A percentile compares a stretch with the other conserved stretches of the same genome.
phyloP scores from a whole-genome alignment of 495 filamentous ascomycete species.

The Hypomontagnella monticulosa region DNA sequence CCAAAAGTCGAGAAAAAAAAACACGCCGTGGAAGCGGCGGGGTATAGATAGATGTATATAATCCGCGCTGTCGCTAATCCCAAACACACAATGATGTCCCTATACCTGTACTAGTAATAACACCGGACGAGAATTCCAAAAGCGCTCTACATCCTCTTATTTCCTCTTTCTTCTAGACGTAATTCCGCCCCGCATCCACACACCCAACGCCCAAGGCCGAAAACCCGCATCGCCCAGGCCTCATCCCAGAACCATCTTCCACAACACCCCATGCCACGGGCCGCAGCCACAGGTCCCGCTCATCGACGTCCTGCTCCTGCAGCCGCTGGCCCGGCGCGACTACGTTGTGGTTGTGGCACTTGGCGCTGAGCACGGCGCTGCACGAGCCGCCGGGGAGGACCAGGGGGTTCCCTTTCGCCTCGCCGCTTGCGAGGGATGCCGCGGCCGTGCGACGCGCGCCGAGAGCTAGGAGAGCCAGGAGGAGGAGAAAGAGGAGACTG shows the following conservation, averaged over 20 bases:
- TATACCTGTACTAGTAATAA: too few relatives aligned
- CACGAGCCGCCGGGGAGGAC: slow-evolving; percentile 50
- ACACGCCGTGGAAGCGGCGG: too few relatives aligned
- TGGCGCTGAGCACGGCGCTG: slow-evolving; percentile 54
- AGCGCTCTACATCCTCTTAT: too few relatives aligned
- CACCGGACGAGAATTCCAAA: too few relatives aligned
- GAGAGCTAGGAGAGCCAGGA: slow-evolving; percentile 43
- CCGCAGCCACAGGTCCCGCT: slow-evolving; percentile 39
- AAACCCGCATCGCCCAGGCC: slow-evolving; percentile 53
- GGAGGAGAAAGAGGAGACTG: slow-evolving; percentile 45
- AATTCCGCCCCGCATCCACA: slow-evolving; percentile 50
- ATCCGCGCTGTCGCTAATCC: too few relatives aligned
- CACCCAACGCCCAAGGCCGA: slow-evolving; percentile 37
- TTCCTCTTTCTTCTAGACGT: slow-evolving; percentile 48
- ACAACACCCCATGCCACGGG: slow-evolving; percentile 55
- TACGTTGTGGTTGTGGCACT: slow-evolving; percentile 48
- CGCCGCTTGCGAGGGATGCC: slow-evolving; percentile 43
- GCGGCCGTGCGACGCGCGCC: slow-evolving; percentile 47
- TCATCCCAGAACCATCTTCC: slow-evolving; percentile 44
- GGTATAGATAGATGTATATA: too few relatives aligned
- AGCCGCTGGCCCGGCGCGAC: neutral
- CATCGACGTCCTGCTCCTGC: slow-evolving; percentile 13
- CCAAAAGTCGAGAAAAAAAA: too few relatives aligned
- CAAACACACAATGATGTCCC: too few relatives aligned
- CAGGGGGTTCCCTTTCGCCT: slow-evolving; percentile 53